Base-by-base conservation (phyloP, 306 rosid species). In the Herpetospermum pedunculosum region DNA sequence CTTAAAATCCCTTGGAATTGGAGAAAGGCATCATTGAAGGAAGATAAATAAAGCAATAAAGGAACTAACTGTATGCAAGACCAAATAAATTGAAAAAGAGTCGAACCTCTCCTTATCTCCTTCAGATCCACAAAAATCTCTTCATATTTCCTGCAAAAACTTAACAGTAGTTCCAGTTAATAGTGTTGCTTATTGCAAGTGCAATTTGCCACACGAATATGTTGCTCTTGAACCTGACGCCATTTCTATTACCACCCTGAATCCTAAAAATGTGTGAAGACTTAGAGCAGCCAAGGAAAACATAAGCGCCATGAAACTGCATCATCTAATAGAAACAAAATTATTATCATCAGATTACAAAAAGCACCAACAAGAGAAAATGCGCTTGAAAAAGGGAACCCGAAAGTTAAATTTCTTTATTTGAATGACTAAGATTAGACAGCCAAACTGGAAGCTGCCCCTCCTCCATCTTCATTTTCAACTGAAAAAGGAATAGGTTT, bases 401-500 rank as follows among this genome's bases (percentile, higher is more conserved):
- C 65, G 0, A 30, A 58, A 58, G 18, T 63, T 63, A n/a, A 26
- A 23, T 21, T 25, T 5, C 52, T 65, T 40, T 11, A 23, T 8
- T 44, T 32, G 25, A 50, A 38, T 47, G 8, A 46, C 35, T 82
- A 63, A 32, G 47, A 63, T 44, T 78, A 63, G 48, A 80, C 14
- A 73, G 87, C 49, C 76, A 75, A 76, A 79, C 35, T 4, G 70
- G 85, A 49, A 59, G 77, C 72, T 57, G 76, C 52, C 63, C 73
- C 80, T 41, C 79, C 81, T 48, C 75, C 47, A 44, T 44, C 85
- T 77, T 87, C 88, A 38, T 32, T 81, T 76, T 87, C 89, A 73
- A 79, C 77, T n/a, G 83, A 83, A 78, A 90, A 87, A 14, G 92
- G 98, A 77, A 93, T 85, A 14, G 94, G 96, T 77, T 91, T 93